Conservation (phyloP, 2,329 filamentous ascomycete species). For the Alternaria conjuncta region DNA sequence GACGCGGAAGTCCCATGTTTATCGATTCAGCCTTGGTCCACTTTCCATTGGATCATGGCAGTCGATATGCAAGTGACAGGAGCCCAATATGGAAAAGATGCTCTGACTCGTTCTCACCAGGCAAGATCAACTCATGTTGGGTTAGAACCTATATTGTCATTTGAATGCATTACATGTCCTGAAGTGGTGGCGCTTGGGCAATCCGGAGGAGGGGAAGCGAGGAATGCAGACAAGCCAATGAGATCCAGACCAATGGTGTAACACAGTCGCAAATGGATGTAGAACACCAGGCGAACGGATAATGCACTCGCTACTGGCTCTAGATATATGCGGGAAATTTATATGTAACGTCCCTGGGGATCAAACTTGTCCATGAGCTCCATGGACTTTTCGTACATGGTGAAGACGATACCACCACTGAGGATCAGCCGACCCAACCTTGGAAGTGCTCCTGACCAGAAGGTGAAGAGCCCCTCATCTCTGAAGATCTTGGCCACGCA, state of each 20-base stretch:
- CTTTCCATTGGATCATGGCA: neutral
- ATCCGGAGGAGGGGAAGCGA: neutral
- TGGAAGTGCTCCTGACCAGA: conserved; percentile 93
- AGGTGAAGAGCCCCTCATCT: conserved; percentile 86
- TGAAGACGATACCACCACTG: conserved; percentile 96
- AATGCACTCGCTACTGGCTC: neutral
- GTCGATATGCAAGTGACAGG: neutral
- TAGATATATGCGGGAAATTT: neutral
- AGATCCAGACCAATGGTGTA: neutral
- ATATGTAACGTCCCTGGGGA: conserved; percentile 84
- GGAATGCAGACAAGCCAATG: neutral
- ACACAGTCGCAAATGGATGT: neutral
- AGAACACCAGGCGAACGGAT: neutral
- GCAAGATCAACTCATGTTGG: neutral
- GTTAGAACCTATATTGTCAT: neutral
- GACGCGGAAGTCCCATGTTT: neutral
- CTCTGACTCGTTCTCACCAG: neutral
- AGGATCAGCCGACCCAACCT: conserved; percentile 82
- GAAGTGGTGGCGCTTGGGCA: neutral
- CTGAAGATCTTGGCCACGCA: conserved; percentile 85
- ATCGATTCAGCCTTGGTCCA: neutral
- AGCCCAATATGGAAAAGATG: neutral
- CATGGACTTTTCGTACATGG: conserved; percentile 97
- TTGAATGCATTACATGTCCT: neutral
- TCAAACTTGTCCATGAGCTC: conserved; percentile 81